phyloP scores from a whole-genome alignment of 768 basidiomycete species.

The Russula foetens region DNA sequence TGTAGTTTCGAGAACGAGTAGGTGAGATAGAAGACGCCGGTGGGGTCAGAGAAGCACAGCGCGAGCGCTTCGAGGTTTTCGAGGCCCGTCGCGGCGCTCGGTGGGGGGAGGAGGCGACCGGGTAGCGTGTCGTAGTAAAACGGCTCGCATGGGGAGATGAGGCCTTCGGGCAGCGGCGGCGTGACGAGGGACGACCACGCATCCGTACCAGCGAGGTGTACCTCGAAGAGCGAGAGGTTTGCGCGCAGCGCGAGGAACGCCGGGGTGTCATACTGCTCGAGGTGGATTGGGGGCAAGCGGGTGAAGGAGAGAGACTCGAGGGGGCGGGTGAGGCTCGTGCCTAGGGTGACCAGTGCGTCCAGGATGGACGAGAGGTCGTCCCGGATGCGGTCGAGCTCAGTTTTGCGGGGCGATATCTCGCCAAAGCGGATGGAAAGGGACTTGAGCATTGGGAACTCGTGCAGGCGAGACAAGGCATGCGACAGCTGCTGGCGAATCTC shows the following conservation, averaged over 20 bases:
- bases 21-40: conserved; percentile 1
- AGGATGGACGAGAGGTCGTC: conserved; percentile 8
- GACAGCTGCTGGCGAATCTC: background rate
- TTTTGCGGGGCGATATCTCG: background rate
- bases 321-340: background rate
- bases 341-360: background rate
- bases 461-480: background rate
- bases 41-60: conserved; percentile 3
- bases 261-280: conserved; percentile 1
- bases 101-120: background rate
- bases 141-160: conserved; percentile 7
- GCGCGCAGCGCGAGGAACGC: background rate
- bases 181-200: background rate
- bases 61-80: conserved; percentile 7
- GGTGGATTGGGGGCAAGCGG: conserved; percentile 6
- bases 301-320: conserved; percentile 4
- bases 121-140: conserved; percentile 6
- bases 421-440: conserved; percentile 11
- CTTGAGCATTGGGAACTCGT: conserved; percentile 5
- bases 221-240: background rate
- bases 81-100: background rate
- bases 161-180: background rate
- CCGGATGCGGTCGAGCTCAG: background rate
- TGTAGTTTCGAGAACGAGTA: conserved; percentile 2
- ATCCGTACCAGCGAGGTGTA: background rate